A percentile compares a stretch with the other conserved stretches of the same genome.
phyloP scores from a whole-genome alignment of 2,329 filamentous ascomycete species.

The Apiospora hydei region DNA sequence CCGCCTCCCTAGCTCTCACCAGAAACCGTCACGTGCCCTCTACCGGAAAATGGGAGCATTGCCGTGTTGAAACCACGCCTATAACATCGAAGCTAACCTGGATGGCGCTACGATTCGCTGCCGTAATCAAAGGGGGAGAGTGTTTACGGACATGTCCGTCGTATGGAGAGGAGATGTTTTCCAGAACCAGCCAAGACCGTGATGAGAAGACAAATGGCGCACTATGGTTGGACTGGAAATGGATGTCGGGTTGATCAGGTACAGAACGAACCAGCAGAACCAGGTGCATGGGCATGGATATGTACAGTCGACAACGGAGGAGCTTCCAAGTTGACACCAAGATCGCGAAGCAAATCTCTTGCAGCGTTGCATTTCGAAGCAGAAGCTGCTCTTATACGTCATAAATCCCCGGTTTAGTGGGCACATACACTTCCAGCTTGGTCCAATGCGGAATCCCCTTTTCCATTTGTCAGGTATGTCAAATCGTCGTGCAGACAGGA shows the following conservation, averaged over 20 bases:
- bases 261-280: background rate
- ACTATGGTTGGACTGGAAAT: background rate
- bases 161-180: background rate
- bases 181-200: background rate
- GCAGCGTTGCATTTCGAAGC: background rate
- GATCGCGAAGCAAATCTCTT: conserved; percentile 13
- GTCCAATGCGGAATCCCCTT: background rate
- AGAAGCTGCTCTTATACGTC: background rate
- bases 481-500: no score
- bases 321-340: conserved; percentile 1
- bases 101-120: background rate
- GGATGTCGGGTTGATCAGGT: background rate
- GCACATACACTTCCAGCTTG: background rate
- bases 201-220: background rate
- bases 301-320: background rate
- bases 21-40: background rate
- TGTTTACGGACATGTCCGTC: background rate
- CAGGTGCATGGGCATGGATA: background rate
- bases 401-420: conserved; percentile 10
- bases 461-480: background rate
- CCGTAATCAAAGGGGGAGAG: background rate
- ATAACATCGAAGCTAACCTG: background rate
- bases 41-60: background rate
- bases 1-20: background rate
- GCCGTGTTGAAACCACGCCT: conserved; percentile 5